Base-by-base conservation (phyloP, 441 rosid species). In the Rhodomyrtus psidioides region DNA sequence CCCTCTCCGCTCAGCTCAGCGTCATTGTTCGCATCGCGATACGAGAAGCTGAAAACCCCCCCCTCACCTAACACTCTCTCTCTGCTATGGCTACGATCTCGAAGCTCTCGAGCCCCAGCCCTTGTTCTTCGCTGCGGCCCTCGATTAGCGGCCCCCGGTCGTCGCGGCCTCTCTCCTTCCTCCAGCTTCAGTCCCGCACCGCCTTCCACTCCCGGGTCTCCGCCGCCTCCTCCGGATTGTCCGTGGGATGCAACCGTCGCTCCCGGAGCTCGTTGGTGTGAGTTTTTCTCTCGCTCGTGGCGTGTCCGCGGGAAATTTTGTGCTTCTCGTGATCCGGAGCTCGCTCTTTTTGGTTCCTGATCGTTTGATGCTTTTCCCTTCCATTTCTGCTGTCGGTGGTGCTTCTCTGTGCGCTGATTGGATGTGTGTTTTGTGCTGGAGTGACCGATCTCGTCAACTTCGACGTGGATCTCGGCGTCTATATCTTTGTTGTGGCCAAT, bases 81-180 rank as follows among this genome's bases (percentile, higher is more conserved):
- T 9, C 56, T 5, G 54, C 85, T 83, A 93, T 95, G 98, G 94
- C 98, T 30, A 91, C 98, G 90, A 89, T 95, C 89, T 95, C 97
- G 86, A 95, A 92, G 91, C 95, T 96, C 83, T 88, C 95, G n/a
- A 88, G 81, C 81, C 90, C 94, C 9, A 83, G 27, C 85, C 91
- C 92, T 14, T 65, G 91, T 1, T 83, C 93, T 53, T 86, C 91
- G 42, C 51, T 88, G 13, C 83, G 92, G 13, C 53, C 93, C 16
- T 85, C 94, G 10, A 9, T 82, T 82, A 84, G 56, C 51, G 42
- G 83, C 54, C 30, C 93, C 84, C 88, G 92, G 87, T 92, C 97
- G 57, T 87, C 53, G 14, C 84, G 34, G 9, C 91, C 92, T 16
- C 86, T 86, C 60, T 87, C 88, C 87, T 91, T 85, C 84, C 56